Evolutionary conservation across 495 filamentous ascomycete species (phyloP).

Genomic region (Xylona heveae): DNA sequence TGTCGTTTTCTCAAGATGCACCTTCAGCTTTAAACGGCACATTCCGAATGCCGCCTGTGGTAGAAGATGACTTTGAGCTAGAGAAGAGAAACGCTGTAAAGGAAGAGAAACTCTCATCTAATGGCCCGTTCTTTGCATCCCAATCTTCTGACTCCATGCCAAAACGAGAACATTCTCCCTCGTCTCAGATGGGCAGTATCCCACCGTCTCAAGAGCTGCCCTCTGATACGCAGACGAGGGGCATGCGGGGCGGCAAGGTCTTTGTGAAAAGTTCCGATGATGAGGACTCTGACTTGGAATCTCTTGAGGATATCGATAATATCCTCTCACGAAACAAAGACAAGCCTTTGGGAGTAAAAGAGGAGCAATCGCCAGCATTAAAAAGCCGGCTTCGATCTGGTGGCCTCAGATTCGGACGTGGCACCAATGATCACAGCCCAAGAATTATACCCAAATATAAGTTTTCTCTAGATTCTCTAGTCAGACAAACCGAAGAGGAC

Average conservation of each 20-base stretch:
- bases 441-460: slow-evolving; percentile 34
- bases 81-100: neutral
- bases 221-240: slow-evolving; percentile 16
- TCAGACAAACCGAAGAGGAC: slow-evolving; percentile 35
- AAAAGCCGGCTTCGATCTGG: slow-evolving; percentile 8
- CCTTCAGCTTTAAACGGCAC: no score
- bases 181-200: neutral
- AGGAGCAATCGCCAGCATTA: slow-evolving; percentile 1
- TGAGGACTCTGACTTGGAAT: slow-evolving; percentile 37
- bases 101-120: neutral
- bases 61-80: neutral
- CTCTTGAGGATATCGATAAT: slow-evolving; percentile 23
- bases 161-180: no score
- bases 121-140: neutral
- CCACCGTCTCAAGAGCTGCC: neutral
- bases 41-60: neutral
- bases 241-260: slow-evolving; percentile 24
- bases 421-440: slow-evolving; percentile 12
- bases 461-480: slow-evolving; percentile 42
- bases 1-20: no score
- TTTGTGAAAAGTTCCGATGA: slow-evolving; percentile 51
- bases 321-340: slow-evolving; percentile 12
- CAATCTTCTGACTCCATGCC: neutral
- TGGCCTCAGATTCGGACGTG: no score
- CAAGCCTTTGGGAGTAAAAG: slow-evolving; percentile 7